Base-by-base conservation (phyloP, 2,329 filamentous ascomycete species). In the Colletotrichum lindemuthianum region DNA sequence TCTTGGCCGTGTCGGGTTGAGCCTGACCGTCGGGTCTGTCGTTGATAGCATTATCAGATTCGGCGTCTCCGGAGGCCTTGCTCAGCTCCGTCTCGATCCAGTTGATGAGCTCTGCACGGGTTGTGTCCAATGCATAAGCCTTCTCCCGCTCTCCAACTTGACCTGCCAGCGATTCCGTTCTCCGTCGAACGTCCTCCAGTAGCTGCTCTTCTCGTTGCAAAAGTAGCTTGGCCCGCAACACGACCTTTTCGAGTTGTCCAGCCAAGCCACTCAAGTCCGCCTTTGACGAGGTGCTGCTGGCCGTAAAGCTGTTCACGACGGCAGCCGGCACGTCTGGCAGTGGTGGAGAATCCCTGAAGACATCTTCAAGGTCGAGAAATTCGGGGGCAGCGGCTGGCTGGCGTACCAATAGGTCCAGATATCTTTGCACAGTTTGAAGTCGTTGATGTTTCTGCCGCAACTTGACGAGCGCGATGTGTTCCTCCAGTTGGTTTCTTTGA, bases 11-110 rank as follows among this genome's bases (percentile, higher is more conserved):
- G 7, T 65, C 13, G 8, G 59, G 37, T 6, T 32, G 47, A 13
- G 69, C 69, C 37, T 67, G 59, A 48, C 65, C n/a, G 59, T 69
- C 67, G 11, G 72, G 71, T 59, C 48, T 8, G 55, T 37, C 13
- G 32, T 11, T 4, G 69, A 57, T 24, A 2, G 24, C 24, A 2
- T 24, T 24, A 24, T 68, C 67, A 6, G 72, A 71, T 5, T 70
- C 66, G 9, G 48, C 51, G 0, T 72, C 71, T 6, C 76, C 76
- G 5, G 81, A 79, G 2, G 86, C 85, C 59, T 84, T 86, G 55
- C 81, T 77, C 24, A 90, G 75, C 72, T 90, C 88, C 6, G 76
- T 78, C 72, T 90, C 88, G 60, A 90, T 89, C 88, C 88, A 90
- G 60, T 76, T 79, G 63, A 90, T 90, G 54, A 90, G 79, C 66